phyloP scores from a whole-genome alignment of 179 eudicot genomes.

The Vitellaria paradoxa region DNA sequence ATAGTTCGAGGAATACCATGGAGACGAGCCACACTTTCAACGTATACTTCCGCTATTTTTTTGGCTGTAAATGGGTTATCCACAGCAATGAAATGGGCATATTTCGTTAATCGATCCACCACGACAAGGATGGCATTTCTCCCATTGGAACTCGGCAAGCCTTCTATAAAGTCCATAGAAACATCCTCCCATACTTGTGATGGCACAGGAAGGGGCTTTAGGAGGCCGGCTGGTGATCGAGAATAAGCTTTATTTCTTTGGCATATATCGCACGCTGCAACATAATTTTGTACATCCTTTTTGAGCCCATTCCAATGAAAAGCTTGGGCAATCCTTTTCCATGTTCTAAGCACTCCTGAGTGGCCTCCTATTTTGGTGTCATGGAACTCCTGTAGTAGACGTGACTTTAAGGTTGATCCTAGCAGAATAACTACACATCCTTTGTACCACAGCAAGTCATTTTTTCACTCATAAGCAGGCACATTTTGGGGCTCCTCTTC shows the following conservation, averaged over 20 bases:
- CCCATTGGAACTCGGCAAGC: neutral
- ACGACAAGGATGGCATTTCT: neutral
- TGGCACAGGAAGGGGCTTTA: neutral
- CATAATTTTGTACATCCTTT: neutral
- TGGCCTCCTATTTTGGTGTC: neutral
- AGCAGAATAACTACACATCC: too few species aligned
- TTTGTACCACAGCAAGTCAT: too few species aligned
- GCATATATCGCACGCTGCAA: neutral
- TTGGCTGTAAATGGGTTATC: neutral
- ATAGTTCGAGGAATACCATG: neutral
- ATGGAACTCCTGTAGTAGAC: too few species aligned
- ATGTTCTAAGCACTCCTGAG: neutral
- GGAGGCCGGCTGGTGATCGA: neutral
- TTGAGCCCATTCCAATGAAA: too few species aligned
- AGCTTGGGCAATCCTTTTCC: too few species aligned
- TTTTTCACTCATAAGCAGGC: too few species aligned
- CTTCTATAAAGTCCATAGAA: conserved; percentile 4
- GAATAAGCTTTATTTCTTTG: neutral
- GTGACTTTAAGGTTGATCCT: too few species aligned
- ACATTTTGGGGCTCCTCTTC: too few species aligned
- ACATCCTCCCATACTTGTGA: neutral
- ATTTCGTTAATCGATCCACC: neutral
- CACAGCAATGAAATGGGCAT: neutral
- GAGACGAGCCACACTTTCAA: neutral
- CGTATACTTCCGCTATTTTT: neutral